Evolutionary conservation across 2,329 filamentous ascomycete species (phyloP).

Genomic region (Talaromyces sp.): DNA sequence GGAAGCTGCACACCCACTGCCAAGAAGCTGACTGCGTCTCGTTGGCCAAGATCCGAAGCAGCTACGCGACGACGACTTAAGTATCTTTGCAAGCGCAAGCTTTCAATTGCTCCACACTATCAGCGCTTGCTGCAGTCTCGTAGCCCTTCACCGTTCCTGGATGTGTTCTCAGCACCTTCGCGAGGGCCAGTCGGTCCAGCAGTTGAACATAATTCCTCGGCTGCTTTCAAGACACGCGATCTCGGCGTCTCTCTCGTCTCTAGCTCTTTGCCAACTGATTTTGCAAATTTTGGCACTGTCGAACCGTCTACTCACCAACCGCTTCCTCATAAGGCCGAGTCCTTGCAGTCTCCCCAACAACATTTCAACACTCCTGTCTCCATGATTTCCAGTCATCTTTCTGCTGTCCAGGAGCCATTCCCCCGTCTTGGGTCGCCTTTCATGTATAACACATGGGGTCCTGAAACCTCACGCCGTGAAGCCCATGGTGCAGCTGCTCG

Average conservation of each 20-base stretch:
- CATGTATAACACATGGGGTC: constrained; percentile 47
- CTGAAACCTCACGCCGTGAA: constrained; percentile 31
- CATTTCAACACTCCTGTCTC: background rate
- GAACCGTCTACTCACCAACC: constrained; percentile 1
- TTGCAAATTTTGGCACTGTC: constrained; percentile 20
- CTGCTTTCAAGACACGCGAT: constrained; percentile 40
- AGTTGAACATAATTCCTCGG: constrained; percentile 16
- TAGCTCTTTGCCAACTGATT: constrained; percentile 35
- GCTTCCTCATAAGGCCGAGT: constrained; percentile 19
- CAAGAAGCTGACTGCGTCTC: constrained; percentile 28
- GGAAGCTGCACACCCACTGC: constrained; percentile 47
- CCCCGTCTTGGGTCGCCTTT: constrained; percentile 47
- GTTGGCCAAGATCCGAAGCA: constrained; percentile 55
- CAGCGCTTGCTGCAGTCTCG: constrained; percentile 56
- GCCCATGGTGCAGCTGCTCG: constrained; percentile 25
- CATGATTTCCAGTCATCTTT: background rate
- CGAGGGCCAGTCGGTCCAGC: constrained; percentile 2
- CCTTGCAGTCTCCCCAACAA: constrained; percentile 14
- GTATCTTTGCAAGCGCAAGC: constrained; percentile 56
- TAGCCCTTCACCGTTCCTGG: constrained; percentile 55
- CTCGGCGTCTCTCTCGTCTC: constrained; percentile 42
- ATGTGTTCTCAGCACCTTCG: constrained; percentile 32
- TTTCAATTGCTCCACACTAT: constrained; percentile 59
- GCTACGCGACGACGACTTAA: constrained; percentile 56
- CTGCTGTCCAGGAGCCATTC: constrained; percentile 23